phyloP scores from a whole-genome alignment of 805 yeast genomes.

The Zygosaccharomyces pseudorouxii region DNA sequence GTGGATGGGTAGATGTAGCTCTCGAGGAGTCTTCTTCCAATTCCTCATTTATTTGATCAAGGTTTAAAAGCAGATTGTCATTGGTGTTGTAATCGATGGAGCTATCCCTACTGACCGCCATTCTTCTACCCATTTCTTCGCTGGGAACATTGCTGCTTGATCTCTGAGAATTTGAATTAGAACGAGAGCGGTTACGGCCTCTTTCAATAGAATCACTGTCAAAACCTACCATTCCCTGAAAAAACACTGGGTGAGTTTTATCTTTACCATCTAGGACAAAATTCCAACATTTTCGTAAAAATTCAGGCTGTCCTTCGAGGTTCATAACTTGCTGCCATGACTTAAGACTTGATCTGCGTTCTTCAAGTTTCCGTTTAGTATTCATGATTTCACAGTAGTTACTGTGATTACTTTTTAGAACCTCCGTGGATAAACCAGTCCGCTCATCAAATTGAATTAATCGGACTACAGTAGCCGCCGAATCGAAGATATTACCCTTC shows the following conservation, averaged over 20 bases:
- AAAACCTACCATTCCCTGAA: background rate
- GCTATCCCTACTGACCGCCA: conserved; percentile 9
- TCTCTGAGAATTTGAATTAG: conserved; percentile 17
- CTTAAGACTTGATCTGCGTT: background rate
- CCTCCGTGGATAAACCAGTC: conserved; percentile 27
- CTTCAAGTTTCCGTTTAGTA: background rate
- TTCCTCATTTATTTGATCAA: conserved; percentile 33
- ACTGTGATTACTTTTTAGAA: conserved; percentile 22
- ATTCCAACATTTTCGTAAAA: conserved; percentile 19
- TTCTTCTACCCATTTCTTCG: conserved; percentile 28
- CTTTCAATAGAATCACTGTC: conserved; percentile 17
- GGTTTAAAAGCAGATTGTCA: conserved; percentile 20
- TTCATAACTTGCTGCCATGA: conserved; percentile 9
- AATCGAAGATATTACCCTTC: background rate
- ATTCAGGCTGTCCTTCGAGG: conserved; percentile 7
- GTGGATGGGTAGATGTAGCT: conserved; percentile 5
- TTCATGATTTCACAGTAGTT: conserved; percentile 24
- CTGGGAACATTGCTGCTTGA: conserved; percentile 25
- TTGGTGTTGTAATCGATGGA: conserved; percentile 5
- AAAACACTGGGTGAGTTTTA: background rate
- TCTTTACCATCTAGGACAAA: background rate
- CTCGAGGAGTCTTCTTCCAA: conserved; percentile 16
- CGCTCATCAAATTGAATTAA: conserved; percentile 20
- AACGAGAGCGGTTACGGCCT: conserved; percentile 20
- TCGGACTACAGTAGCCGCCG: background rate